A percentile compares a stretch with the other conserved stretches of the same genome.
Evolutionary conservation across 106 monocot genomes (phyloP).

Genomic region (Dendrobium nobile): DNA sequence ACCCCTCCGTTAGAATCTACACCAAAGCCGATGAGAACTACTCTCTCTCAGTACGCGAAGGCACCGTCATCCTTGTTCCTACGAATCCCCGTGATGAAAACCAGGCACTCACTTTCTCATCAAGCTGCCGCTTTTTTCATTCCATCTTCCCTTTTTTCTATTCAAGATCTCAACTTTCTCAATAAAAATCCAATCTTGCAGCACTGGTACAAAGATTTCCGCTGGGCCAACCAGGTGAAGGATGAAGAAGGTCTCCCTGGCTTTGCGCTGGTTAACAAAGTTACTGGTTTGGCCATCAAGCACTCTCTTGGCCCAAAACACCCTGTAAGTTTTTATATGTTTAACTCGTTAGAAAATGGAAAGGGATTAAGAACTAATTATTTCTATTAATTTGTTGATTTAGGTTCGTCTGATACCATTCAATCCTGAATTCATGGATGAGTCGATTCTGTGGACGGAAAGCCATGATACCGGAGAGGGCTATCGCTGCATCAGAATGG

Average conservation of each 20-base stretch:
- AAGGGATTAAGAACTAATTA: not conserved
- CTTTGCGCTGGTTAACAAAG: conserved; percentile 10
- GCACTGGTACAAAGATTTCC: conserved; percentile 14
- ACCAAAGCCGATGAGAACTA: conserved; percentile 45
- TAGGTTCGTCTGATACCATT: conserved; percentile 32
- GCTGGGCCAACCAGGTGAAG: conserved; percentile 3
- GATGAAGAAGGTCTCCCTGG: conserved; percentile 8
- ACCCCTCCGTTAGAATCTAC: conserved; percentile 49
- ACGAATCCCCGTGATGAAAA: conserved; percentile 38
- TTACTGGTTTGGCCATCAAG: conserved; percentile 8
- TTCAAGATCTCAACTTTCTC: not conserved
- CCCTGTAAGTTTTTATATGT: not conserved
- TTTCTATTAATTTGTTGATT: not conserved
- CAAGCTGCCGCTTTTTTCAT: not conserved
- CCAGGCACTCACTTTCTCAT: conserved; percentile 27
- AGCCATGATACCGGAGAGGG: conserved; percentile 25
- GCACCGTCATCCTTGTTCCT: conserved; percentile 41
- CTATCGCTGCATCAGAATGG: conserved; percentile 40
- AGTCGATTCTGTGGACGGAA: conserved; percentile 44
- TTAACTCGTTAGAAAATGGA: no score
- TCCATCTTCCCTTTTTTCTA: not conserved
- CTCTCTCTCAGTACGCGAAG: conserved; percentile 50
- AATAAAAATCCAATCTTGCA: conserved; percentile 1
- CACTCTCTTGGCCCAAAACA: not conserved
- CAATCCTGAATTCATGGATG: conserved; percentile 33